Base-by-base conservation (phyloP, 331 rosid genomes). In the Ulmus americana region DNA sequence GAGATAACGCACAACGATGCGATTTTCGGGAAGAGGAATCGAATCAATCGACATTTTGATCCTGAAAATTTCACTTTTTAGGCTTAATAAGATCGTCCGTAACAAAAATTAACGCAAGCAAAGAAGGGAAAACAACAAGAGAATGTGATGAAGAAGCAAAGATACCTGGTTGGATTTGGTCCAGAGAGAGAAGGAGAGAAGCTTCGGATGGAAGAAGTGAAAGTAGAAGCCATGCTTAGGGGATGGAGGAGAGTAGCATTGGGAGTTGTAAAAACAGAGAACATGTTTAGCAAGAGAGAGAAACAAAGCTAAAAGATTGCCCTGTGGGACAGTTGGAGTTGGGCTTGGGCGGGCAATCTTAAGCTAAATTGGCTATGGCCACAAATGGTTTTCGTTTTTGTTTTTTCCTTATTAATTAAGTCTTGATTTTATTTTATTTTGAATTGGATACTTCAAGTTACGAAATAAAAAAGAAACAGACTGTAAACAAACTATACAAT, bases 1-100 rank as follows among this genome's bases (percentile, higher is more conserved):
- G 46, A 54, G 43, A 16, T 14, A 43, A 79, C 89, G 71, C 72
- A 90, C 95, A 56, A 88, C 82, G 61, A 81, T 58, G 56, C 83
- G 71, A 47, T 63, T 80, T 58, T 79, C 67, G 5, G 85, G 79
- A 11, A 67, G 65, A 62, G 82, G 83, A 64, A 70, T 64, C 38
- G 80, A 12, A 68, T 65, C 65, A 10, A 79, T 63, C 10, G 95
- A 81, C 91, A 83, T 80, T 69, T 49, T 73, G 20, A 65, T 40
- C 68, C 84, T 70, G 69, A 63, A 82, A 68, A 40, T 67, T 39
- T 4, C n/a, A 3, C 44, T 39, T 58, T 38, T 8, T 39, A 11
- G 20, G 20, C 59, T 14, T 39, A 28, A 8, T 16, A 39, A 5
- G 54, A 50, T 9, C 28, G 55, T 2, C 8, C 10, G 75, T 49